Evolutionary conservation across 805 yeast genomes (phyloP).

Genomic region (Wickerhamomyces subpelliculosus): DNA sequence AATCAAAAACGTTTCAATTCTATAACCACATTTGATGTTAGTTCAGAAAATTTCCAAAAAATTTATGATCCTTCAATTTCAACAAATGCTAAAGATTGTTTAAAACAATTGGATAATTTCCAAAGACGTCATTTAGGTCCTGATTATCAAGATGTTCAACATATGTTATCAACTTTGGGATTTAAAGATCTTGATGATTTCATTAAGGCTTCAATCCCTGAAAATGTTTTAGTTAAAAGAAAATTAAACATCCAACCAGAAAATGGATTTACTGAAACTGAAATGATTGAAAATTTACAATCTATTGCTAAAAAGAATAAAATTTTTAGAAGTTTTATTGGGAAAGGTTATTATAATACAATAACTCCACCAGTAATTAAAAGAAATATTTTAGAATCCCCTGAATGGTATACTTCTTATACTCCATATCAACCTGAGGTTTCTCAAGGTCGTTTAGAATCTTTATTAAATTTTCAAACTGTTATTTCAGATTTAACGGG

Average conservation of each 20-base stretch:
- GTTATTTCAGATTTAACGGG: conserved; percentile 87
- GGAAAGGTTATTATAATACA: conserved; percentile 93
- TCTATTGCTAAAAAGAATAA: conserved; percentile 71
- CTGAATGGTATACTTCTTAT: conserved; percentile 98
- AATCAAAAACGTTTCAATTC: neutral
- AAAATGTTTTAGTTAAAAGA: conserved; percentile 63
- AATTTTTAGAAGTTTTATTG: conserved; percentile 70
- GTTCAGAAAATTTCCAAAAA: conserved; percentile 42
- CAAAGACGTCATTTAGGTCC: conserved; percentile 91
- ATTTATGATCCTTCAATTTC: conserved; percentile 37
- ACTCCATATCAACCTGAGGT: conserved; percentile 99
- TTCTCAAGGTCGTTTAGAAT: conserved; percentile 92
- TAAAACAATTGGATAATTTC: conserved; percentile 65
- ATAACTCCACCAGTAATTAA: conserved; percentile 86
- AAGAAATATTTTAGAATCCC: conserved; percentile 85
- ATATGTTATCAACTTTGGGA: conserved; percentile 64
- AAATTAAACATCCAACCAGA: conserved; percentile 59
- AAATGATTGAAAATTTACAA: conserved; percentile 64
- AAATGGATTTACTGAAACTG: conserved; percentile 74
- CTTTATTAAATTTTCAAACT: conserved; percentile 90
- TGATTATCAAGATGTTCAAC: conserved; percentile 48
- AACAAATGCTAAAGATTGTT: conserved; percentile 6
- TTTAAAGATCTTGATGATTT: conserved; percentile 64
- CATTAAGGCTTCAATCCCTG: conserved; percentile 68
- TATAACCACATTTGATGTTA: conserved; percentile 37